These are phyloP conservation scores for Geotrichum candidum DNA, from an alignment of 1,139 yeast genomes.

Conservation along the genomic window DNA sequence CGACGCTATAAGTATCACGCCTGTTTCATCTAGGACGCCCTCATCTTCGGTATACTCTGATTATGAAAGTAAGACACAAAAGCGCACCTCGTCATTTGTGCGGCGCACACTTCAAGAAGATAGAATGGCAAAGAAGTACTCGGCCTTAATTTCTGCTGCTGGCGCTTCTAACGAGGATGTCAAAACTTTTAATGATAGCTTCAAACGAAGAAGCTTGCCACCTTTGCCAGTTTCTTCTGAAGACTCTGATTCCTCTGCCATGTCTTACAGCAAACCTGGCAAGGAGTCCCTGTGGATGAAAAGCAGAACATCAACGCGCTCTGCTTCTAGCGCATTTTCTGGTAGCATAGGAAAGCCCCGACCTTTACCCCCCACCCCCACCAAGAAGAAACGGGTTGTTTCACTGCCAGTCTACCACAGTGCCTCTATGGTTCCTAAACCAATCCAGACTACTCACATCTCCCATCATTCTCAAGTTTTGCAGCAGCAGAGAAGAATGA, in stretches of 20 bases:
- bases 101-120: slow-evolving; percentile 19
- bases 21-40: slow-evolving; percentile 1
- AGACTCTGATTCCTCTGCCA: background rate
- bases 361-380: slow-evolving; percentile 14
- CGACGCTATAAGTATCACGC: slow-evolving; percentile 7
- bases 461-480: slow-evolving; percentile 3
- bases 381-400: background rate
- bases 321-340: background rate
- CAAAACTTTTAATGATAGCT: background rate
- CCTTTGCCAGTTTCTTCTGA: background rate
- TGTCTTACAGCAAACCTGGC: background rate
- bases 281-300: slow-evolving; percentile 6
- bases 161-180: background rate
- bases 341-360: background rate
- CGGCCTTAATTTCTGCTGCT: slow-evolving; percentile 14
- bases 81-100: slow-evolving; percentile 16
- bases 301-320: background rate
- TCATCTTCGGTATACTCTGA: background rate
- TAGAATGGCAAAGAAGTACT: slow-evolving; percentile 18
- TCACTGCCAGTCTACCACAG: background rate
- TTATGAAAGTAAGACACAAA: background rate
- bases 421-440: background rate
- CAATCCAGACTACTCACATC: background rate
- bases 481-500: slow-evolving; percentile 21
- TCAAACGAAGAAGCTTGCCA: background rate